Evolutionary conservation across 2,329 filamentous ascomycete species (phyloP).

Genomic region (Delphinella strobiligena): DNA sequence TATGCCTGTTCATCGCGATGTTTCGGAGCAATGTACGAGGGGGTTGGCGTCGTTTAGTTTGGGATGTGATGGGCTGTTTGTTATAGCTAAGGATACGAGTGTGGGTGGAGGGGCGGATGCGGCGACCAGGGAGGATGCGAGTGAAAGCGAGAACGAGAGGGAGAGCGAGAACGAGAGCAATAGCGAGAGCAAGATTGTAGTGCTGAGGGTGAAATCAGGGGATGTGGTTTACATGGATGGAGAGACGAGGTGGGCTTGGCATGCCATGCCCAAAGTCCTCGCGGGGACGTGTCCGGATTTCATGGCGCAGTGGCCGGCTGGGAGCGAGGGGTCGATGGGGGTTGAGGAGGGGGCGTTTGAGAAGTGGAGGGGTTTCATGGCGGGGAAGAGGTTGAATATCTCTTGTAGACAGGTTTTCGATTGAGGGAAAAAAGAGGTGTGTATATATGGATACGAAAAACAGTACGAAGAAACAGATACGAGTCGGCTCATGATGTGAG

Average conservation of each 20-base stretch:
- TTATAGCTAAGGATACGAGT: slow-evolving; percentile 8
- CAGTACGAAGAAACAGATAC: no score
- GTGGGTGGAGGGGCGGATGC: no score
- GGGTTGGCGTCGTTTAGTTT: slow-evolving; percentile 10
- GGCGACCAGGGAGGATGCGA: no score
- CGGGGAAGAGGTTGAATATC: slow-evolving; percentile 27
- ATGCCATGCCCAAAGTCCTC: slow-evolving; percentile 12
- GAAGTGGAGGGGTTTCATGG: slow-evolving; percentile 28
- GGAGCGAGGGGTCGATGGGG: slow-evolving; percentile 16
- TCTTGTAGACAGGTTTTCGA: slow-evolving; percentile 30
- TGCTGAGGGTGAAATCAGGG: slow-evolving; percentile 10
- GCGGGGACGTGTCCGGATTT: slow-evolving; percentile 9
- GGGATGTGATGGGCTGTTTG: slow-evolving; percentile 12
- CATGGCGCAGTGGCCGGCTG: slow-evolving; percentile 14
- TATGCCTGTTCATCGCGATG: slow-evolving; percentile 13
- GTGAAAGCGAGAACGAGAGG: slow-evolving; percentile 2
- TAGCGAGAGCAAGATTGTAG: slow-evolving; percentile 11
- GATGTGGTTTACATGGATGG: slow-evolving; percentile 10
- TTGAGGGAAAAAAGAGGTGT: no score
- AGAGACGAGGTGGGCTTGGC: slow-evolving; percentile 12
- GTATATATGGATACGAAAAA: no score
- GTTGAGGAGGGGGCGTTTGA: slow-evolving; percentile 16
- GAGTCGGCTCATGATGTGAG: no score
- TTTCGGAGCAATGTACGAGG: slow-evolving; percentile 9
- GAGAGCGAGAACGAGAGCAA: slow-evolving; percentile 14